Conservation (phyloP, 2,329 filamentous ascomycete species). For the Fusarium begoniae region DNA sequence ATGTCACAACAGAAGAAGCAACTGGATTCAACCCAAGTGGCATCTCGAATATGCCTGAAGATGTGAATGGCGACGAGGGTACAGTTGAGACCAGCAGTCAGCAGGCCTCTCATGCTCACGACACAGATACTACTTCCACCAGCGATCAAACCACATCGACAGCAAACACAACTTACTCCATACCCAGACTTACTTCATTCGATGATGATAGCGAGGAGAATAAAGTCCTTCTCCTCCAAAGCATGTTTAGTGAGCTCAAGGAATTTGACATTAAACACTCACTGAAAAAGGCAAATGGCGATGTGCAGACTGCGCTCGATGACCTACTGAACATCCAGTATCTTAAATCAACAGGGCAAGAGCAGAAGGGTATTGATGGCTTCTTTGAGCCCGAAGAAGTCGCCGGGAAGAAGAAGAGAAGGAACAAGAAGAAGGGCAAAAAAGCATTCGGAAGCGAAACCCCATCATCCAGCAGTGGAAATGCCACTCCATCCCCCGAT, state of each 20-base stretch:
- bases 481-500: constrained; percentile 22
- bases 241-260: constrained; percentile 77
- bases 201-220: constrained; percentile 61
- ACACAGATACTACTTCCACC: constrained; percentile 44
- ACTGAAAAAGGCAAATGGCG: constrained; percentile 72
- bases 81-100: constrained; percentile 44
- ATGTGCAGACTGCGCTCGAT: constrained; percentile 77
- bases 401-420: constrained; percentile 52
- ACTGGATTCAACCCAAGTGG: constrained; percentile 83
- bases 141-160: constrained; percentile 40
- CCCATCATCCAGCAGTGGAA: constrained; percentile 25
- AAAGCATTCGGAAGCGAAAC: constrained; percentile 14
- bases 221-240: constrained; percentile 70
- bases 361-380: constrained; percentile 80
- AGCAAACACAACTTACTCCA: constrained; percentile 29
- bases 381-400: constrained; percentile 70
- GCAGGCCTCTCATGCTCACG: constrained; percentile 39
- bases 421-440: constrained; percentile 46
- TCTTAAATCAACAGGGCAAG: constrained; percentile 72
- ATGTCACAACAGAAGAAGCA: constrained; percentile 73
- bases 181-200: constrained; percentile 48
- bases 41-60: constrained; percentile 58
- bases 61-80: constrained; percentile 34
- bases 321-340: constrained; percentile 82
- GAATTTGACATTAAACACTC: constrained; percentile 71